phyloP scores from a whole-genome alignment of 1,284 basidiomycete genomes.

The Leccinum pachyderme region DNA sequence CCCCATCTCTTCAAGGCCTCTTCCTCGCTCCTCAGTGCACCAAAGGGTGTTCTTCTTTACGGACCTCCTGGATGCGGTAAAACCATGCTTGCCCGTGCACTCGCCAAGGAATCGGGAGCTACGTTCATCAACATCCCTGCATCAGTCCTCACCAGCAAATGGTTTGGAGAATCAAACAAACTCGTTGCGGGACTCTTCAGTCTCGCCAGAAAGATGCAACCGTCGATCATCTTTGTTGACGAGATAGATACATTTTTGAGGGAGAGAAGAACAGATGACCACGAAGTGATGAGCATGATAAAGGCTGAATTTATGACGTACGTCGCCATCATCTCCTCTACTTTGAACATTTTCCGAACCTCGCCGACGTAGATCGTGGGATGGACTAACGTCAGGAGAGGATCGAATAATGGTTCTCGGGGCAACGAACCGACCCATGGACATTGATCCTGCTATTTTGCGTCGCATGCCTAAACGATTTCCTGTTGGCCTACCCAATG shows the following conservation, averaged over 20 bases:
- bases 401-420: conserved; percentile 92
- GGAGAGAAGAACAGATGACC: conserved; percentile 85
- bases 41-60: conserved; percentile 82
- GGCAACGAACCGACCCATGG: conserved; percentile 92
- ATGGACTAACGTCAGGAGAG: conserved; percentile 85
- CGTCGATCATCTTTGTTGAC: conserved; percentile 93
- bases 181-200: conserved; percentile 92
- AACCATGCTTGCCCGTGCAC: conserved; percentile 93
- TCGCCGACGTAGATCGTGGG: conserved; percentile 76
- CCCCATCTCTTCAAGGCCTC: conserved; percentile 84
- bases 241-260: conserved; percentile 96
- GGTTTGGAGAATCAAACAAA: conserved; percentile 99
- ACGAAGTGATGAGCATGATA: conserved; percentile 99
- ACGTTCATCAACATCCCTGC: conserved; percentile 94
- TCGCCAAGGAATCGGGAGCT: conserved; percentile 95
- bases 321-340: conserved; percentile 29
- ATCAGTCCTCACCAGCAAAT: conserved; percentile 82
- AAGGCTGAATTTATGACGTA: conserved; percentile 99
- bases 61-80: conserved; percentile 94
- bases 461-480: conserved; percentile 99
- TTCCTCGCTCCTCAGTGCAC: conserved; percentile 69
- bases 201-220: conserved; percentile 79
- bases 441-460: conserved; percentile 95
- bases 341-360: not conserved
- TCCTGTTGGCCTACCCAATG: conserved; percentile 80